Percentiles rank a stretch among this genome's conserved stretches.
Conservation (phyloP, 179 eudicot species). For the Spergularia azorica region DNA sequence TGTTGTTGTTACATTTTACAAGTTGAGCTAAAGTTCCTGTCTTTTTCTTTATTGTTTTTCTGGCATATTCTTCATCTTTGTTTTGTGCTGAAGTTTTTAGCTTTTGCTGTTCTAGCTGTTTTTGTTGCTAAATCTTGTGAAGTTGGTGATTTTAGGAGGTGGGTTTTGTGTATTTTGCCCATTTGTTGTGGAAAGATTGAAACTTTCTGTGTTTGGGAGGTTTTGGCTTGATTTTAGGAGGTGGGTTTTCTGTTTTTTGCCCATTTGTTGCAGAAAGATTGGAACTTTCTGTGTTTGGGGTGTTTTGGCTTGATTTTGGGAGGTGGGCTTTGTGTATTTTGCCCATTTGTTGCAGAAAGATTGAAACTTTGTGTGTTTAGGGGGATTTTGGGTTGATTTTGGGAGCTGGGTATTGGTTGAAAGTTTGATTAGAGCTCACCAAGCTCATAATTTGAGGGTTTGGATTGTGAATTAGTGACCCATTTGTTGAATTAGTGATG, state of each 20-base stretch:
- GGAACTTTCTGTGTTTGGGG: slow-evolving; percentile 4
- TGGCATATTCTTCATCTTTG: slow-evolving; percentile 19
- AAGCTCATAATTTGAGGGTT: neutral
- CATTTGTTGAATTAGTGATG: slow-evolving; percentile 41
- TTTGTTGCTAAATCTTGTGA: neutral
- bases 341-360: slow-evolving; percentile 3
- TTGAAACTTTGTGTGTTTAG: neutral
- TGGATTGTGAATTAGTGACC: slow-evolving; percentile 8
- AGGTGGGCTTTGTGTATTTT: slow-evolving; percentile 10
- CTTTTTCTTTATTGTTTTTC: slow-evolving; percentile 2
- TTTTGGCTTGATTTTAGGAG: slow-evolving; percentile 1
- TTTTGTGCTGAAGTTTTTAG: slow-evolving; percentile 16
- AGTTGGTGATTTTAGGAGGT: slow-evolving; percentile 6
- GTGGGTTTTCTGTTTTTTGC: slow-evolving; percentile 8
- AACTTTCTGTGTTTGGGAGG: slow-evolving; percentile 12
- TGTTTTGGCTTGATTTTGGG: slow-evolving; percentile 1
- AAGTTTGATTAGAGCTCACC: slow-evolving; percentile 14
- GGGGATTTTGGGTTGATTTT: slow-evolving; percentile 11
- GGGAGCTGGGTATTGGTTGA: slow-evolving; percentile 23
- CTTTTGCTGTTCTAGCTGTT: neutral
- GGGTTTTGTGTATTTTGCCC: slow-evolving; percentile 17
- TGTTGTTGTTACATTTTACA: slow-evolving; percentile 4
- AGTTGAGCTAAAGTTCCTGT: slow-evolving; percentile 7
- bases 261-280: slow-evolving; percentile 3
- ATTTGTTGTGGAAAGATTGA: slow-evolving; percentile 13